phyloP scores from a whole-genome alignment of 495 filamentous ascomycete genomes.

The Podospora pseudoanserina region DNA sequence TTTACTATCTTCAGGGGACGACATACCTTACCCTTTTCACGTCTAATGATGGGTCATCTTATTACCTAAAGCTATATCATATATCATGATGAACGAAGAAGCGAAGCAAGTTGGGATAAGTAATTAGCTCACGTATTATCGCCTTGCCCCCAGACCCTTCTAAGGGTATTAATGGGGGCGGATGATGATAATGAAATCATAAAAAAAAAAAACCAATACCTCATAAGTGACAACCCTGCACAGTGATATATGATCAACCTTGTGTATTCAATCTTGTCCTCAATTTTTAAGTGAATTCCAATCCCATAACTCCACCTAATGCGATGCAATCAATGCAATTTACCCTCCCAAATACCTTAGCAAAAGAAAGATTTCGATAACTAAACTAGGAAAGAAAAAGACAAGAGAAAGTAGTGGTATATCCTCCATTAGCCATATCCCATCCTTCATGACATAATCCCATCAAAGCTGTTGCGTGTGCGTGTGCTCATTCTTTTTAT shows the following conservation, averaged over 20 bases:
- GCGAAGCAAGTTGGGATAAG: not conserved
- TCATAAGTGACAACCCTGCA: no score
- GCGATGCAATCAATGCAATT: not conserved
- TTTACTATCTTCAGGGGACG: no score
- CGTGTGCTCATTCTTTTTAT: not conserved
- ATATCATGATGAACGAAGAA: not conserved
- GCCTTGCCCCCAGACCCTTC: not conserved
- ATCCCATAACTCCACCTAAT: not conserved
- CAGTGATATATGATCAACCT: no score
- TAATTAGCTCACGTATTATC: no score
- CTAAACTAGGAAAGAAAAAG: not conserved
- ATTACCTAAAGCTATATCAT: not conserved
- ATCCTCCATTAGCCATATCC: not conserved
- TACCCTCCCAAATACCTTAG: not conserved
- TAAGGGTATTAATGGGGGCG: not conserved
- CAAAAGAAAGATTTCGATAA: not conserved
- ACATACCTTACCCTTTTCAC: not conserved
- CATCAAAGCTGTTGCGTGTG: not conserved
- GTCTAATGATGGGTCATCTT: not conserved
- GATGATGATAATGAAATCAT: not conserved
- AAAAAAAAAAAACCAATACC: no score
- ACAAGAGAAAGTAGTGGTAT: constrained; percentile 1
- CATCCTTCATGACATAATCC: not conserved
- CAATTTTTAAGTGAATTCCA: no score
- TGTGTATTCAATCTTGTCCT: no score